A percentile compares a stretch with the other conserved stretches of the same genome.
phyloP scores from a whole-genome alignment of 345 rosid genomes.

The Clarkia xantiana region DNA sequence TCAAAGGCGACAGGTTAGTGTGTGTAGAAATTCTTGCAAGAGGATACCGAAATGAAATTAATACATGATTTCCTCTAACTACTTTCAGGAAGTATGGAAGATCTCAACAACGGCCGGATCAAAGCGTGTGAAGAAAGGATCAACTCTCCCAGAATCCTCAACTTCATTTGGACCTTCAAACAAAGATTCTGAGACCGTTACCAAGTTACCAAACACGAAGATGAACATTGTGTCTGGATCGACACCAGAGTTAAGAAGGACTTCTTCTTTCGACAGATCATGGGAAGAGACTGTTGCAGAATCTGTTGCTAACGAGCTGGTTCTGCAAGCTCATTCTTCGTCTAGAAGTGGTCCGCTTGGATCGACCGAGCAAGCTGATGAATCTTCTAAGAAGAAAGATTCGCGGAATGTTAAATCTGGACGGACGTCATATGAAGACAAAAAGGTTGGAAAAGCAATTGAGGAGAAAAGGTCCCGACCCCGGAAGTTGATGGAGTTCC shows the following conservation, averaged over 20 bases:
- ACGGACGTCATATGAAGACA: slow-evolving; percentile 80
- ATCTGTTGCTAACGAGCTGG: slow-evolving; percentile 73
- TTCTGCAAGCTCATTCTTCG: slow-evolving; percentile 44
- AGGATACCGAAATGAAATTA: neutral
- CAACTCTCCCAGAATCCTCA: slow-evolving; percentile 40
- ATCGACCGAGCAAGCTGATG: slow-evolving; percentile 55
- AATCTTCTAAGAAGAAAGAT: slow-evolving; percentile 55
- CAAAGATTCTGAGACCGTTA: slow-evolving; percentile 50
- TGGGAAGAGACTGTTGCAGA: slow-evolving; percentile 95
- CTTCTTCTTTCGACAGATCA: slow-evolving; percentile 74
- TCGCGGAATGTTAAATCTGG: slow-evolving; percentile 49
- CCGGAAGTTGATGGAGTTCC: slow-evolving; percentile 77
- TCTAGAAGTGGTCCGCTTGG: slow-evolving; percentile 25
- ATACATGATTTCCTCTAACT: slow-evolving; percentile 9
- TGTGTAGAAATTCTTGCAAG: too few relatives aligned
- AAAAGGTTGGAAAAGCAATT: slow-evolving; percentile 58
- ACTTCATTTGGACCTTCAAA: slow-evolving; percentile 30
- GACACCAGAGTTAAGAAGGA: slow-evolving; percentile 57
- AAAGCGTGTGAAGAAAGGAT: slow-evolving; percentile 75
- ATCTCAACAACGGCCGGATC: slow-evolving; percentile 80
- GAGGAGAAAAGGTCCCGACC: slow-evolving; percentile 92
- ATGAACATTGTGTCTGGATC: slow-evolving; percentile 27
- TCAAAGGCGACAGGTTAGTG: slow-evolving; percentile 80
- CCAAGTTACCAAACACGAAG: slow-evolving; percentile 28
- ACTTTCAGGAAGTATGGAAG: slow-evolving; percentile 85